These are phyloP conservation scores for Rhizopus stolonifer DNA, from an alignment of 371 early-diverging fungal genomes.

Conservation along the genomic window DNA sequence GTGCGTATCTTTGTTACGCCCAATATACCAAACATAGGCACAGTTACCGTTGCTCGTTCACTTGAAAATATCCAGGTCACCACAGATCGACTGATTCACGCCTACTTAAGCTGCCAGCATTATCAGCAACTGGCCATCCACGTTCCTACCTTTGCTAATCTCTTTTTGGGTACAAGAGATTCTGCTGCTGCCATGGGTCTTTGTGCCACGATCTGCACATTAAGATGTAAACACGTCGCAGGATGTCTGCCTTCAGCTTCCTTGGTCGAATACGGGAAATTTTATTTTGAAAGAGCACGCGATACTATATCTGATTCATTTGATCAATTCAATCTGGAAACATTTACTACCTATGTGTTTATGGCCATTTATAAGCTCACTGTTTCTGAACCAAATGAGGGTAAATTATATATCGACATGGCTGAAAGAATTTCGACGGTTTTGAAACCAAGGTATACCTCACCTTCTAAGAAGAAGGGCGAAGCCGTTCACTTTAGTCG, in stretches of 20 bases:
- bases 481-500: constrained; percentile 20
- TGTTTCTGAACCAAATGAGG: constrained; percentile 16
- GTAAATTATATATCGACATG: constrained; percentile 24
- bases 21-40: constrained; percentile 10
- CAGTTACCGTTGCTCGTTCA: constrained; percentile 11
- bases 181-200: constrained; percentile 31
- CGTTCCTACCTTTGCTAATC: constrained; percentile 24
- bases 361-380: constrained; percentile 31
- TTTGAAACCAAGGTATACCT: constrained; percentile 17
- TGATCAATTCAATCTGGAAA: constrained; percentile 37
- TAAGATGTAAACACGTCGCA: constrained; percentile 35
- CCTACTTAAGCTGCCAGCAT: constrained; percentile 38
- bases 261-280: constrained; percentile 29
- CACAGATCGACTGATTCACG: constrained; percentile 18
- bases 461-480: neutral
- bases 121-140: constrained; percentile 34
- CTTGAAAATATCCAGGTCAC: constrained; percentile 14
- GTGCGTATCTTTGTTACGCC: constrained; percentile 18
- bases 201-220: constrained; percentile 35
- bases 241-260: constrained; percentile 21
- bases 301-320: constrained; percentile 32
- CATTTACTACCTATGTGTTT: constrained; percentile 27
- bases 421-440: constrained; percentile 30
- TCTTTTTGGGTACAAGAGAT: constrained; percentile 10
- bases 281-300: constrained; percentile 35